Evolutionary conservation across 495 filamentous ascomycete genomes (phyloP).

Genomic region (Parathielavia hyrcaniae): DNA sequence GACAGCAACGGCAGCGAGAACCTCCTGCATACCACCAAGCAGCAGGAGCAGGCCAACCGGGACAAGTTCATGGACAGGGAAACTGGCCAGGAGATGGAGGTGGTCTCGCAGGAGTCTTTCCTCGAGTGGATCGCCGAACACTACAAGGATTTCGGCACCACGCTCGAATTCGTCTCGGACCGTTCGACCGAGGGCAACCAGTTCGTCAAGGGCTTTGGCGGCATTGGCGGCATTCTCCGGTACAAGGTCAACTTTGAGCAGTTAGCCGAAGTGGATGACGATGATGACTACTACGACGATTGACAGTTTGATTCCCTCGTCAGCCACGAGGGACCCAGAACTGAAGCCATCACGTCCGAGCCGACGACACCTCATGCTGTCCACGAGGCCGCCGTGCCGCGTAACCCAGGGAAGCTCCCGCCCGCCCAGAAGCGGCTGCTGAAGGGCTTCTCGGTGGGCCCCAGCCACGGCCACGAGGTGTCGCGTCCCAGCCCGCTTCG

Average conservation of each 20-base stretch:
- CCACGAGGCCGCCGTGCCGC: constrained; percentile 32
- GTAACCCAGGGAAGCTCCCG: constrained; percentile 34
- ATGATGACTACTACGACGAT: constrained; percentile 99
- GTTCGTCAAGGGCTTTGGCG: constrained; percentile 99
- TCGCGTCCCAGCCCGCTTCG: constrained; percentile 53
- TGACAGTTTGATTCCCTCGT: constrained; percentile 92
- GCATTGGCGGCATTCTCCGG: constrained; percentile 90
- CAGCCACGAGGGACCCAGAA: constrained; percentile 69
- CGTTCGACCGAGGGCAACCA: constrained; percentile 96
- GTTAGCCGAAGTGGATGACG: constrained; percentile 86
- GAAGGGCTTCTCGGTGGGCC: constrained; percentile 37
- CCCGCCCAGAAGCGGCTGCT: constrained; percentile 37
- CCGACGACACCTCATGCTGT: constrained; percentile 37
- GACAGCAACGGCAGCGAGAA: constrained; percentile 60
- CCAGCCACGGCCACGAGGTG: constrained; percentile 37
- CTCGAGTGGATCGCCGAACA: constrained; percentile 97
- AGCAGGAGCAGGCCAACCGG: constrained; percentile 67
- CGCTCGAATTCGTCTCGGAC: constrained; percentile 96
- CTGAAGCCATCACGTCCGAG: constrained; percentile 62
- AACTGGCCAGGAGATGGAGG: constrained; percentile 93
- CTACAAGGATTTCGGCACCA: constrained; percentile 95
- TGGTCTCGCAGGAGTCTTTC: constrained; percentile 77
- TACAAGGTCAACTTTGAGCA: constrained; percentile 99
- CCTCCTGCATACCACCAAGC: constrained; percentile 81
- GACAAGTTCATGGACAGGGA: constrained; percentile 89